Evolutionary conservation across 305 asterid genomes (phyloP).

Genomic region (Andrographis paniculata): DNA sequence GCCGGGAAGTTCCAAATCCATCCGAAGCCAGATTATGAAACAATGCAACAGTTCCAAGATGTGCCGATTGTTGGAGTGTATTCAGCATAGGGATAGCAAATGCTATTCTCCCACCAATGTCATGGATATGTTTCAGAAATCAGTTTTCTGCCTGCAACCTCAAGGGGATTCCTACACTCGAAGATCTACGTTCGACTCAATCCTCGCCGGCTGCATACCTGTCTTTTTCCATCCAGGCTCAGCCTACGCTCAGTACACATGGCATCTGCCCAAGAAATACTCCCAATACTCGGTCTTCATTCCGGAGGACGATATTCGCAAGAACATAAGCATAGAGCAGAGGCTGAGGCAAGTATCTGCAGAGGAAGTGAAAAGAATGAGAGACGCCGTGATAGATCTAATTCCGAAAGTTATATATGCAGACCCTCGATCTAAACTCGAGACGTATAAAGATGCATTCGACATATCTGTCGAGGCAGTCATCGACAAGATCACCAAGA

Average conservation of each 20-base stretch:
- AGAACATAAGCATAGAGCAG: conserved; percentile 49
- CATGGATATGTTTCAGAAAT: conserved; percentile 78
- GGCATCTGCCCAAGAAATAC: conserved; percentile 73
- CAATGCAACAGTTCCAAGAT: conserved; percentile 54
- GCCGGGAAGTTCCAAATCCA: conserved; percentile 54
- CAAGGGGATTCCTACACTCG: conserved; percentile 83
- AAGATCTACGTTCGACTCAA: conserved; percentile 84
- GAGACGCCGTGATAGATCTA: conserved; percentile 61
- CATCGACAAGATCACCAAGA: conserved; percentile 50
- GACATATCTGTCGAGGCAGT: conserved; percentile 67
- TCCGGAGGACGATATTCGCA: conserved; percentile 53
- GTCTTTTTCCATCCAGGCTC: conserved; percentile 86
- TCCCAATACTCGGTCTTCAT: conserved; percentile 60
- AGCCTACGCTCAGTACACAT: conserved; percentile 78
- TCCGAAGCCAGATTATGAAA: conserved; percentile 58
- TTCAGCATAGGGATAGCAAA: conserved; percentile 46
- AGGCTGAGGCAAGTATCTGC: conserved; percentile 39
- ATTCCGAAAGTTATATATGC: conserved; percentile 73
- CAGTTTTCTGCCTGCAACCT: conserved; percentile 77
- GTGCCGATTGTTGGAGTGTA: conserved; percentile 59
- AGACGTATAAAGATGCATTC: conserved; percentile 66
- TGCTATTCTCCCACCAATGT: conserved; percentile 74
- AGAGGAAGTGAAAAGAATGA: conserved; percentile 55
- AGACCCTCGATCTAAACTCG: conserved; percentile 63
- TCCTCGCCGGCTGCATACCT: conserved; percentile 83